Conservation (phyloP, 2,329 filamentous ascomycete genomes). For the Fusarium sp. region DNA sequence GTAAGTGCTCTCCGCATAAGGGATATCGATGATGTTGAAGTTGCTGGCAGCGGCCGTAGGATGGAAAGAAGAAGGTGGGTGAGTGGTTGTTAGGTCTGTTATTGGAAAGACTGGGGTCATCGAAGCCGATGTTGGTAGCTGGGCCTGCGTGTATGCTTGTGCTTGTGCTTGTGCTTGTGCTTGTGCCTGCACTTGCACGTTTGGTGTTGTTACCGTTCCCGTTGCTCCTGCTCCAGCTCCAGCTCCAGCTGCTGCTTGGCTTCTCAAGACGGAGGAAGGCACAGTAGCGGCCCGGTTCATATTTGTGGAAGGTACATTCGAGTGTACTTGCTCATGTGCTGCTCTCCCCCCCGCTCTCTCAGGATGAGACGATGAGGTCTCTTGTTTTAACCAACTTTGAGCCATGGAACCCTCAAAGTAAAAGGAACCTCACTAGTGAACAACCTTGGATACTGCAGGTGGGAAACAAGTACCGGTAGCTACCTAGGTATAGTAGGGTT, state of each 20-base stretch:
- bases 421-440: background rate
- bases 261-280: conserved; percentile 25
- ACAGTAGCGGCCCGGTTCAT: conserved; percentile 15
- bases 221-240: too few species aligned
- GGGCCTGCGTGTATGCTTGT: background rate
- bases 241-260: conserved; percentile 17
- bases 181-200: background rate
- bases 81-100: conserved; percentile 14
- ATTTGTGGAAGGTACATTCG: conserved; percentile 23
- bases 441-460: background rate
- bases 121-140: background rate
- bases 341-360: conserved; percentile 28
- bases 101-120: conserved; percentile 17
- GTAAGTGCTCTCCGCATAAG: conserved; percentile 32
- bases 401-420: conserved; percentile 34
- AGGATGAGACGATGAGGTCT: conserved; percentile 39
- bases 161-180: background rate
- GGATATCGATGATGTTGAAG: conserved; percentile 26
- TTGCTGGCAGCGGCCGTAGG: conserved; percentile 4
- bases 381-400: conserved; percentile 41
- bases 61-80: conserved; percentile 21
- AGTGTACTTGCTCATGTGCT: conserved; percentile 6
- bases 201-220: background rate
- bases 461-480: background rate
- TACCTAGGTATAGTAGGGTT: conserved; percentile 3